Evolutionary conservation across 371 early-diverging fungal species (phyloP).

Genomic region (Mucor saturninus): DNA sequence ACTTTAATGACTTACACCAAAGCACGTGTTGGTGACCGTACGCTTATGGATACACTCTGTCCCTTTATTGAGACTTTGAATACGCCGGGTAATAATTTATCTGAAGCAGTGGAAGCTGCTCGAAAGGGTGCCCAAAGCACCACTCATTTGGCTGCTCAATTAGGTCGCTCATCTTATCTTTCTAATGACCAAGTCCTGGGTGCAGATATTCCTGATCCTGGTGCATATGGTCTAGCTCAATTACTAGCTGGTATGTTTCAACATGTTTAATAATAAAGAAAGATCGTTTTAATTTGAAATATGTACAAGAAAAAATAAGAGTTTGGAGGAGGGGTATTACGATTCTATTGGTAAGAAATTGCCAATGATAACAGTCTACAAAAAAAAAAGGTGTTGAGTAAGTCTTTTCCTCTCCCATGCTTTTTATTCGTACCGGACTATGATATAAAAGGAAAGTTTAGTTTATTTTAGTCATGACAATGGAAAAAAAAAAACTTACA

Average conservation of each 20-base stretch:
- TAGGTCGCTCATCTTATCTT: constrained; percentile 78
- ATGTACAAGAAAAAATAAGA: neutral
- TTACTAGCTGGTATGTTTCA: constrained; percentile 57
- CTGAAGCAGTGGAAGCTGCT: constrained; percentile 61
- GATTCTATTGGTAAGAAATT: constrained; percentile 72
- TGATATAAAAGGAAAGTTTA: constrained; percentile 3
- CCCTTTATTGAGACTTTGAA: constrained; percentile 66
- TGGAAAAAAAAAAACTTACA: constrained; percentile 35
- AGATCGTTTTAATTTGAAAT: neutral
- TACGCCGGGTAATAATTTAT: constrained; percentile 30
- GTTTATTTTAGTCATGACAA: neutral
- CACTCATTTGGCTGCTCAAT: constrained; percentile 57
- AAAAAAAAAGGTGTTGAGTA: neutral
- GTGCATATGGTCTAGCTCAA: constrained; percentile 68
- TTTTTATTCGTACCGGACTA: constrained; percentile 31
- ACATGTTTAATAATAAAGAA: constrained; percentile 6
- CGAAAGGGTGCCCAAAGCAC: constrained; percentile 64
- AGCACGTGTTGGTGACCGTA: constrained; percentile 80
- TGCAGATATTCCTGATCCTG: constrained; percentile 66
- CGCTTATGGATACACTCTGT: constrained; percentile 76
- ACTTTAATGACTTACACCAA: constrained; percentile 71
- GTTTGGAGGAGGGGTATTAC: constrained; percentile 2
- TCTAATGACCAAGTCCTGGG: constrained; percentile 52
- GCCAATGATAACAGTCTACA: constrained; percentile 70
- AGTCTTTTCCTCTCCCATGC: neutral